Base-by-base conservation (phyloP, 768 basidiomycete genomes). In the Gautieria morchelliformis region DNA sequence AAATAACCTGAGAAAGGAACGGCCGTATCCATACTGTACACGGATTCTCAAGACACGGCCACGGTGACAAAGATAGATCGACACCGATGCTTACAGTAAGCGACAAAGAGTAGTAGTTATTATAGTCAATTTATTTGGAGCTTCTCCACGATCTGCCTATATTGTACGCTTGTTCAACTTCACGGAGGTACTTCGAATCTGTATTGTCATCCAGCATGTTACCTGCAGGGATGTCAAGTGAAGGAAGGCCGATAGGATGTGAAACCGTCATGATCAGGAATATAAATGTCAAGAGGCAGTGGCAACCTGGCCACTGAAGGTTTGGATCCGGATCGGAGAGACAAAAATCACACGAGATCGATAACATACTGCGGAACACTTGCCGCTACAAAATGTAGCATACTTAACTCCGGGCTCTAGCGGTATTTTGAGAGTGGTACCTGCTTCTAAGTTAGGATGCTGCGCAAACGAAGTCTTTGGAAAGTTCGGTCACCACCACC, bases 401-500 rank as follows among this genome's bases (percentile, higher is more conserved):
- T 83, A n/a, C n/a, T n/a, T n/a, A 83, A 0, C 89, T 75, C 91
- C 92, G 96, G 0, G 89, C 89, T 12, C 93, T 79, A 0, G 93
- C 93, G 1, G 84, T 84, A 62, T 94, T 94, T 1, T 89, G 72
- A 4, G 82, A 80, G 63, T 88, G 75, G 66, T 98, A 17, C 93
- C 91, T 78, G 69, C 59, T 46, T 66, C 37, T 46, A 52, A 62
- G 62, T n/a, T 64, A 57, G 24, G 42, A 22, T 59, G 22, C 20
- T 58, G 58, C 30, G 60, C 30, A 17, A 15, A 10, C 50, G 24
- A 44, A 40, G 35, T 7, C 27, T 27, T 27, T 27, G 27, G 27
- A 50, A 61, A 24, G 20, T 55, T 20, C 33, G 37, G 15, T 50
- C 62, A 82, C 88, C 89, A 56, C 89, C 89, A 8, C 89, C 88